These are phyloP conservation scores for Leucocoprinus birnbaumii DNA, from an alignment of 768 basidiomycete species.

Conservation along the genomic window DNA sequence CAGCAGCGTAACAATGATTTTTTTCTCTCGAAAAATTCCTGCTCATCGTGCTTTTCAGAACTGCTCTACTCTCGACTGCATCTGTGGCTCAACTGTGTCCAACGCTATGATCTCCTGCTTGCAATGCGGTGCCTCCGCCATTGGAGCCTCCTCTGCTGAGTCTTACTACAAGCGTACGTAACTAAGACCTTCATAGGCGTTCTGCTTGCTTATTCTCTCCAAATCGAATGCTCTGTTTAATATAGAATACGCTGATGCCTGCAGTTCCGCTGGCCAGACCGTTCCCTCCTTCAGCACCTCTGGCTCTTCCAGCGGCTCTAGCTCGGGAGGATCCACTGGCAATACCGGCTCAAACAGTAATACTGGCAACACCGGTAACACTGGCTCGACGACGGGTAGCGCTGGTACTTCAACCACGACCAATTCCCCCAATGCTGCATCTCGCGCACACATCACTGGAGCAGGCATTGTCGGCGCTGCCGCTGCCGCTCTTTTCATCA, in stretches of 20 bases:
- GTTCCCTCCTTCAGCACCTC: not conserved
- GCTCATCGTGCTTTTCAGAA: too few relatives aligned
- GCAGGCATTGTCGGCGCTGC: not conserved
- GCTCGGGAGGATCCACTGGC: not conserved
- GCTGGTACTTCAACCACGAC: not conserved
- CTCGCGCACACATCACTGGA: not conserved
- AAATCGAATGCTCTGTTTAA: not conserved
- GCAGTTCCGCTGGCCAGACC: not conserved
- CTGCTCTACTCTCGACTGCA: not conserved
- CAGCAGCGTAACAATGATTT: too few relatives aligned
- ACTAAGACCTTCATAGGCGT: too few relatives aligned
- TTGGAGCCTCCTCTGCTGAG: not conserved
- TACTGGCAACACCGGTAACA: not conserved
- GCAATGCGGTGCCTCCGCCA: not conserved
- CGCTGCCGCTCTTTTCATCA: not conserved
- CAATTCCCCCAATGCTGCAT: not conserved
- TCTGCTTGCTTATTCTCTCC: not conserved
- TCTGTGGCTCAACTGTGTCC: not conserved
- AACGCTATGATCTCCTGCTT: not conserved
- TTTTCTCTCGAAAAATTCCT: too few relatives aligned
- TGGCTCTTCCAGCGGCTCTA: not conserved
- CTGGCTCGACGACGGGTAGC: not conserved
- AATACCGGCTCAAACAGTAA: too few relatives aligned
- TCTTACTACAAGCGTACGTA: slow-evolving; percentile 1
- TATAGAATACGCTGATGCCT: slow-evolving; percentile 4